Evolutionary conservation across 2,329 filamentous ascomycete species (phyloP), one percentile per base, ranked within the genome.

Genomic region (Dactylonectria macrodidyma): DNA sequence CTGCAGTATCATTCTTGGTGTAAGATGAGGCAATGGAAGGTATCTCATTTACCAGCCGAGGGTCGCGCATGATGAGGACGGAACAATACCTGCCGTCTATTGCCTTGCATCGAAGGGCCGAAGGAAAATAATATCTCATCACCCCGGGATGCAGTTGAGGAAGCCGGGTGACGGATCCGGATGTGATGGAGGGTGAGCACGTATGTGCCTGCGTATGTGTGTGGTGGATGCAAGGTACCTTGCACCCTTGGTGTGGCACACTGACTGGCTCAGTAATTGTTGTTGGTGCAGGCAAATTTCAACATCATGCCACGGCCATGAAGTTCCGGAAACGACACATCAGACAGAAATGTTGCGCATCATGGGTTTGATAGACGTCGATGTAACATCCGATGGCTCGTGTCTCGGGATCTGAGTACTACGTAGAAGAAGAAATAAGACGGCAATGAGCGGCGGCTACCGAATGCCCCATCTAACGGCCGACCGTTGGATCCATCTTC

Each of bases 151-250:
- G 22, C 14, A 19, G 46, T 56, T 33, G 51, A 56, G 62, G 57
- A 56, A 24, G 62, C n/a, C 30, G 36, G 44, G 30, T 48, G 30
- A 34, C 34, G 44, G 44, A 19, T 44, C 51, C 41, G 62, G 52
- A 55, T 34, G 26, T 36, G 24, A 30, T 51, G 46, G 44, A 30
- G 16, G 55, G 19, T 58, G 38, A 22, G 56, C 24, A 44, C 36
- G 51, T 55, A 38, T 16, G n/a, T 54, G 50, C 19, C 10, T 30
- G 26, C 26, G 48, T 51, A 22, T 44, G 50, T 16, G 62, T 24
- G 44, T 30, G 46, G 54, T 48, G 59, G 36, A 66, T 59, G 64
- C 59, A 66, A 66, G 64, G 64, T 24, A 66, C 64, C 52, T 62
- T 47, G 52, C 36, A 44, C 64, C 54, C 19, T 54, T 33, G 52